Evolutionary conservation across 176 grass and related monocot genomes (phyloP).

Genomic region (Alloteropsis semialata): DNA sequence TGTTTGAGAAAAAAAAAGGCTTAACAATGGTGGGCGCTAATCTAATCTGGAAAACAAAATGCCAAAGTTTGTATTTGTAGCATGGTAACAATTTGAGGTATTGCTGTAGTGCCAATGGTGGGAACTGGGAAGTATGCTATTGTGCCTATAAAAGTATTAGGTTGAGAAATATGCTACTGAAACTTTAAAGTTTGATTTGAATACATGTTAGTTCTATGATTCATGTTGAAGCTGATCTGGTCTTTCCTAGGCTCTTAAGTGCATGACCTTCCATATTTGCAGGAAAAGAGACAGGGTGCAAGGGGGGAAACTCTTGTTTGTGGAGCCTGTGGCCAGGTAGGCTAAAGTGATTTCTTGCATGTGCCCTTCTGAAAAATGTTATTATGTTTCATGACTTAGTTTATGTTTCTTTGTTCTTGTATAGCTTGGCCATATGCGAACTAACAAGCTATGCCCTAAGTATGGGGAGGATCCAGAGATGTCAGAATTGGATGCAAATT

Average conservation of each 20-base stretch:
- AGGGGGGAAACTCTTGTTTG: slow-evolving; percentile 81
- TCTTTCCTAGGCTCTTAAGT: slow-evolving; percentile 38
- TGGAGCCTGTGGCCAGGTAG: slow-evolving; percentile 90
- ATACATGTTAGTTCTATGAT: background rate
- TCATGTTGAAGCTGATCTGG: slow-evolving; percentile 18
- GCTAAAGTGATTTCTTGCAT: slow-evolving; percentile 16
- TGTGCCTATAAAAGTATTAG: background rate
- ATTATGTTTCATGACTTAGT: slow-evolving; percentile 6
- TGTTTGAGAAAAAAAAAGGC: background rate
- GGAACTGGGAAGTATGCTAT: slow-evolving; percentile 26
- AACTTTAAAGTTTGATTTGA: no score
- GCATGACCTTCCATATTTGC: slow-evolving; percentile 43
- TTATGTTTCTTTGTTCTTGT: slow-evolving; percentile 13
- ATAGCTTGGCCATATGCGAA: slow-evolving; percentile 96
- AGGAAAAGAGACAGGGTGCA: slow-evolving; percentile 80
- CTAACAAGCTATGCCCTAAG: slow-evolving; percentile 94
- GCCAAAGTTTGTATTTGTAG: background rate
- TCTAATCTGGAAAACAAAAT: slow-evolving; percentile 3
- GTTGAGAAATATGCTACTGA: no score
- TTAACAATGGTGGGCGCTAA: background rate
- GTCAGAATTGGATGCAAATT: slow-evolving; percentile 58
- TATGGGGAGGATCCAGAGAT: slow-evolving; percentile 80
- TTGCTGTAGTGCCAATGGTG: background rate
- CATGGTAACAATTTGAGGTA: background rate
- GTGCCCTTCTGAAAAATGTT: background rate